A percentile compares a stretch with the other conserved stretches of the same genome.
Evolutionary conservation across 2,329 filamentous ascomycete species (phyloP).

Genomic region (Penicillium sp.): DNA sequence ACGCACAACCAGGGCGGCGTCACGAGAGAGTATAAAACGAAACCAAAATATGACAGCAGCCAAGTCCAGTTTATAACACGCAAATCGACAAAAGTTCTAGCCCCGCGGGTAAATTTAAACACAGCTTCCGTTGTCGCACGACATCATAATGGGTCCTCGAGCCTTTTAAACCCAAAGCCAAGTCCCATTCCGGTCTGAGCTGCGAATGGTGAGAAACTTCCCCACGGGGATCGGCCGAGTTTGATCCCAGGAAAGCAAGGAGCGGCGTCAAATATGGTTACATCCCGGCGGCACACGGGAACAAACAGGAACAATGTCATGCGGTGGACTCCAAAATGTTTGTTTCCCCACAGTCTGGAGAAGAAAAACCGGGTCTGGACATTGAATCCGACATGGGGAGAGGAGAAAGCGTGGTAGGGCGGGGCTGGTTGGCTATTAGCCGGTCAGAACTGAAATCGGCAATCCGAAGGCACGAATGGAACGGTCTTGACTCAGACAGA

Average conservation of each 20-base stretch:
- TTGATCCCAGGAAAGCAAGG: slow-evolving; percentile 9
- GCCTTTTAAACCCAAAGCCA: slow-evolving; percentile 8
- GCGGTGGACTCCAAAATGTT: background rate
- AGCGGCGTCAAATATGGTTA: slow-evolving; percentile 8
- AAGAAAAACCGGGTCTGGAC: slow-evolving; percentile 2
- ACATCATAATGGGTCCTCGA: background rate
- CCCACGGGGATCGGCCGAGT: slow-evolving; percentile 19
- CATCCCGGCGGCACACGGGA: slow-evolving; percentile 8
- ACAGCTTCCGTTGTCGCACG: background rate
- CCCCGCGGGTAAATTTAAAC: background rate
- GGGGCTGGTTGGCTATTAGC: slow-evolving; percentile 3
- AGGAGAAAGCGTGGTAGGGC: background rate
- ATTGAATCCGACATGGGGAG: background rate
- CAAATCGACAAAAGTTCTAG: background rate
- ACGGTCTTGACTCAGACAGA: background rate
- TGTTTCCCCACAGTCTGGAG: background rate
- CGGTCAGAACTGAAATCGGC: slow-evolving; percentile 3
- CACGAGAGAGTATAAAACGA: background rate
- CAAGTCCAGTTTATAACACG: no score
- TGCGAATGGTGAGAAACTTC: slow-evolving; percentile 4
- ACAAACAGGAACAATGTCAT: background rate
- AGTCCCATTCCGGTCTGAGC: slow-evolving; percentile 9
- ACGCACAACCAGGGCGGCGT: background rate
- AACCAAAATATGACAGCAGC: background rate
- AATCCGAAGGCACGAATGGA: background rate